These are phyloP conservation scores for Globisporangium recalcitrans DNA, from an alignment of 352 stramenopile genomes.

Conservation along the genomic window DNA sequence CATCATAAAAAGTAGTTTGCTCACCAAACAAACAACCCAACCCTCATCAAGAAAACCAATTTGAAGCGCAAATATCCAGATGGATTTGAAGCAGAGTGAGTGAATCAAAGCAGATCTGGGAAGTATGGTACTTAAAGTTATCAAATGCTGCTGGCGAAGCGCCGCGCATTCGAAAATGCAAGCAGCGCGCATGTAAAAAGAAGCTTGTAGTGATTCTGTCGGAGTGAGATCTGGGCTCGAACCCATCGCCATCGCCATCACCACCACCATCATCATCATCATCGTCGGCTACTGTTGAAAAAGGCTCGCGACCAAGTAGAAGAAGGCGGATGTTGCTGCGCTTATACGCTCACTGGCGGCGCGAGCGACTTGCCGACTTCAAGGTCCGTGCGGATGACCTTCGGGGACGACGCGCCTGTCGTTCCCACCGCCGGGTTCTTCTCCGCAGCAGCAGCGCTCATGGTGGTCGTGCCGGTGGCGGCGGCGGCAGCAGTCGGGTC, in stretches of 20 bases:
- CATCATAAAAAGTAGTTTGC: background rate
- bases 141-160: background rate
- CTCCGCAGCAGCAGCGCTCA: constrained; percentile 32
- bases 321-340: background rate
- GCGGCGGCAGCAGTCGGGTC: constrained; percentile 36
- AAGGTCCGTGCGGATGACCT: constrained; percentile 59
- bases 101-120: background rate
- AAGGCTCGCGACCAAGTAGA: background rate
- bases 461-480: background rate
- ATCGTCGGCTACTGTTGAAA: background rate
- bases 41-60: background rate
- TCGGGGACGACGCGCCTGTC: constrained; percentile 40
- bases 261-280: background rate
- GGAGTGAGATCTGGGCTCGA: background rate
- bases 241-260: background rate
- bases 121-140: background rate
- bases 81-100: background rate
- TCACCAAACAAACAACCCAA: background rate
- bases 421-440: constrained; percentile 33
- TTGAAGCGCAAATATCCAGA: background rate
- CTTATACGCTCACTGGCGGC: constrained; percentile 65
- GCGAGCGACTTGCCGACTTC: constrained; percentile 53
- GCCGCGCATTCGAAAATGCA: background rate
- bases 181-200: background rate
- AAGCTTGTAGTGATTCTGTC: background rate